Conservation (phyloP, 257 asterid genomes). For the Jacaranda copaia region DNA sequence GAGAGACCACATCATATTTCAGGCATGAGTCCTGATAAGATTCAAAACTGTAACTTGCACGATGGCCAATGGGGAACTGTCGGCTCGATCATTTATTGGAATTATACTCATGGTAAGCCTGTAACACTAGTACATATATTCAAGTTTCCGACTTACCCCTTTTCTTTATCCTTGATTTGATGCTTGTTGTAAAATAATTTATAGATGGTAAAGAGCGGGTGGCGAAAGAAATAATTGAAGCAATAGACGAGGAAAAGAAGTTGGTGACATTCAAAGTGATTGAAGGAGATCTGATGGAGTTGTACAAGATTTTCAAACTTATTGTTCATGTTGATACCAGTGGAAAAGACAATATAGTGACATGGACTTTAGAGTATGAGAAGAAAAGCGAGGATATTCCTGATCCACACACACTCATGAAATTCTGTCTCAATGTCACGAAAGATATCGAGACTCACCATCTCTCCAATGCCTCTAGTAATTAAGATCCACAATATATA, state of each 20-base stretch:
- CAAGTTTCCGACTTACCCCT: too few relatives aligned
- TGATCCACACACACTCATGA: slow-evolving; percentile 45
- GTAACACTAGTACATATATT: too few relatives aligned
- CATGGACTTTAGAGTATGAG: slow-evolving; percentile 57
- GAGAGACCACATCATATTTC: slow-evolving; percentile 47
- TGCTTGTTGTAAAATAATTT: too few relatives aligned
- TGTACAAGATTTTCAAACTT: slow-evolving; percentile 40
- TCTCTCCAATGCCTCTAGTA: slow-evolving; percentile 12
- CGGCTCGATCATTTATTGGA: slow-evolving; percentile 41
- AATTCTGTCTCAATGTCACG: slow-evolving; percentile 25
- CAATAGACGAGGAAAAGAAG: slow-evolving; percentile 47
- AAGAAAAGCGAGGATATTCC: slow-evolving; percentile 43
- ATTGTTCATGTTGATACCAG: slow-evolving; percentile 42
- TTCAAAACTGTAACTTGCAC: slow-evolving; percentile 37
- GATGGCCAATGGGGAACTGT: slow-evolving; percentile 42
- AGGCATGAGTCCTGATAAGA: slow-evolving; percentile 31
- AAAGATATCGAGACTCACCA: slow-evolving; percentile 46
- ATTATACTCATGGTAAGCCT: slow-evolving; percentile 29
- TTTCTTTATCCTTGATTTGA: too few relatives aligned
- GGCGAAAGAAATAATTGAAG: slow-evolving; percentile 46
- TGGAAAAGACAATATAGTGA: slow-evolving; percentile 43
- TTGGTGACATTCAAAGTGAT: slow-evolving; percentile 41
- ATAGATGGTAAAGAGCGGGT: too few relatives aligned
- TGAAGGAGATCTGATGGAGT: slow-evolving; percentile 30
- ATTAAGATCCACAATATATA: too few relatives aligned